Percentiles rank a stretch among this genome's conserved stretches.
phyloP scores from a whole-genome alignment of 2,329 filamentous ascomycete species.

The Penicillium olsonii region DNA sequence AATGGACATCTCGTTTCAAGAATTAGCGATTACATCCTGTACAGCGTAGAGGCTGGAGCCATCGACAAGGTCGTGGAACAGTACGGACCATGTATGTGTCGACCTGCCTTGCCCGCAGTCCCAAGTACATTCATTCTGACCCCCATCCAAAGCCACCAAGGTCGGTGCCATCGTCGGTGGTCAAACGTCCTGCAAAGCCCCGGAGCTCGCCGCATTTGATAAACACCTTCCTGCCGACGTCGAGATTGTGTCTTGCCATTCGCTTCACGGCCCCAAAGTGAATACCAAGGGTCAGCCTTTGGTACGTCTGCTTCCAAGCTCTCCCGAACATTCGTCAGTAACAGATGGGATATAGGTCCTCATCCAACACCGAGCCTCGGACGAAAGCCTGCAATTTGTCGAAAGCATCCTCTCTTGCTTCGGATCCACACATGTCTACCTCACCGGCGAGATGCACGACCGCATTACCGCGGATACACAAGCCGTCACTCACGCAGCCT shows the following conservation, averaged over 20 bases:
- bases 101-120: slow-evolving; percentile 7
- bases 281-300: slow-evolving; percentile 87
- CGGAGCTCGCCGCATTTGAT: slow-evolving; percentile 92
- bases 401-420: slow-evolving; percentile 81
- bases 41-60: slow-evolving; percentile 92
- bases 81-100: slow-evolving; percentile 84
- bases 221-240: slow-evolving; percentile 83
- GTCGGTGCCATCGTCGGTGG: slow-evolving; percentile 93
- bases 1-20: slow-evolving; percentile 96
- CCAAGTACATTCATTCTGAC: slow-evolving; percentile 28
- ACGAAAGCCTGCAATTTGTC: slow-evolving; percentile 74
- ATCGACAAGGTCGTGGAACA: slow-evolving; percentile 84
- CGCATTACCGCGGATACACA: slow-evolving; percentile 98
- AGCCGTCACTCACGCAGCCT: slow-evolving; percentile 95
- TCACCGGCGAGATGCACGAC: slow-evolving; percentile 86
- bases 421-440: slow-evolving; percentile 79
- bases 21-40: slow-evolving; percentile 97
- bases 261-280: slow-evolving; percentile 88
- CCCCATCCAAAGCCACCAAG: slow-evolving; percentile 72
- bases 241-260: slow-evolving; percentile 94
- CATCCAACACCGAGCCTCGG: slow-evolving; percentile 86
- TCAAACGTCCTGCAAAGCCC: slow-evolving; percentile 97
- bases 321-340: slow-evolving; percentile 13
- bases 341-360: slow-evolving; percentile 57
- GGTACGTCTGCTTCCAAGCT: slow-evolving; percentile 52